Conservation (phyloP, 495 filamentous ascomycete genomes). For the Aspergillus haitiensis region DNA sequence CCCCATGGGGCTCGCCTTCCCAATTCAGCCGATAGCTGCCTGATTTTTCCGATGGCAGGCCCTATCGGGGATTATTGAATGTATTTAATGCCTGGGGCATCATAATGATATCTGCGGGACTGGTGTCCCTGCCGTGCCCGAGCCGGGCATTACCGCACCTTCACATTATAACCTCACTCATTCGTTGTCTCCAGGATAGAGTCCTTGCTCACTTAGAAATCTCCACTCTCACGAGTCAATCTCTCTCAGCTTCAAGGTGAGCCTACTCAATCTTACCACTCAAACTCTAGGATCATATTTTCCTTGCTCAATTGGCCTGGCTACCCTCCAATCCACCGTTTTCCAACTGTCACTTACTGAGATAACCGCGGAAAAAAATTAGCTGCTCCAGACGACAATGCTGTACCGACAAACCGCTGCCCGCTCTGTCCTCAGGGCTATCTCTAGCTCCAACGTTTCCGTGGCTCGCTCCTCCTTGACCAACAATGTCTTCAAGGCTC, state of each 20-base stretch:
- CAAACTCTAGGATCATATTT: slow-evolving; percentile 17
- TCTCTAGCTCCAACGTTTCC: slow-evolving; percentile 51
- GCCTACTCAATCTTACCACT: slow-evolving; percentile 41
- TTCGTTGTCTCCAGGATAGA: slow-evolving; percentile 38
- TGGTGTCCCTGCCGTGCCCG: slow-evolving; percentile 35
- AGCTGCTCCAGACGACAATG: slow-evolving; percentile 46
- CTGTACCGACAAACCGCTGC: slow-evolving; percentile 48
- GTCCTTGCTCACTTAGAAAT: slow-evolving; percentile 35
- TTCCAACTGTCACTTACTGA: slow-evolving; percentile 34
- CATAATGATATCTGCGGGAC: slow-evolving; percentile 28
- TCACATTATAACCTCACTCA: slow-evolving; percentile 44
- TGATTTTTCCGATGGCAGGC: slow-evolving; percentile 9
- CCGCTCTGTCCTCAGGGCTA: slow-evolving; percentile 49
- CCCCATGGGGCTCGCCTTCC: background rate
- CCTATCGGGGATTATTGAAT: slow-evolving; percentile 5
- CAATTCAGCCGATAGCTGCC: slow-evolving; percentile 16
- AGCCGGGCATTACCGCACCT: slow-evolving; percentile 38
- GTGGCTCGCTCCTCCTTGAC: slow-evolving; percentile 42
- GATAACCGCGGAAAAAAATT: slow-evolving; percentile 35
- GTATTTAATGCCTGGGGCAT: slow-evolving; percentile 38
- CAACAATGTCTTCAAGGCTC: slow-evolving; percentile 49
- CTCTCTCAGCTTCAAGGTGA: slow-evolving; percentile 38
- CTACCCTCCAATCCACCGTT: slow-evolving; percentile 37
- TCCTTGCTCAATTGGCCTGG: slow-evolving; percentile 41
- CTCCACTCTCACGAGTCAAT: slow-evolving; percentile 34